Evolutionary conservation across 441 rosid genomes (phyloP).

Genomic region (Kokia cookei): DNA sequence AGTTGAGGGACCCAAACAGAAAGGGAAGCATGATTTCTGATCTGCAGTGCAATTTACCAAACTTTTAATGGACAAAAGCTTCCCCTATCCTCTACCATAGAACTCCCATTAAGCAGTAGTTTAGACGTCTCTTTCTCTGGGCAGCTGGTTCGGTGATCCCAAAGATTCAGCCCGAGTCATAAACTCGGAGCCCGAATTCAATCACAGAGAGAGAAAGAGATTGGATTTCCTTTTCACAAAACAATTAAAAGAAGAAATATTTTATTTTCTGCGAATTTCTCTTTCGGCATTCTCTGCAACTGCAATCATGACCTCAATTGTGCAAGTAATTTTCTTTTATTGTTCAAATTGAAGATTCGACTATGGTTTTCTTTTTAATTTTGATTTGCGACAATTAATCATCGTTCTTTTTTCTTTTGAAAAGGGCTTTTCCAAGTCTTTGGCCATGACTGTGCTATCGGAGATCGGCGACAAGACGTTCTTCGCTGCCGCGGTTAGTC

Average conservation of each 20-base stretch:
- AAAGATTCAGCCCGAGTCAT: not conserved
- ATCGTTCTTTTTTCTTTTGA: not conserved
- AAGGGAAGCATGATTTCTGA: too few relatives aligned
- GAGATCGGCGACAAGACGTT: slow-evolving; percentile 98
- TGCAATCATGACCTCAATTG: slow-evolving; percentile 44
- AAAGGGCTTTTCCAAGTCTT: slow-evolving; percentile 86
- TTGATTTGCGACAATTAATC: not conserved
- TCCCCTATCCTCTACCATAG: too few relatives aligned
- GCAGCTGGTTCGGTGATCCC: not conserved
- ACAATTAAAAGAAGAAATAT: not conserved
- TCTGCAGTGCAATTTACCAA: too few relatives aligned
- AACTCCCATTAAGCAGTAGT: too few relatives aligned
- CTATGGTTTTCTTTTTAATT: not conserved
- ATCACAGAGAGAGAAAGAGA: not conserved
- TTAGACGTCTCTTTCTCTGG: not conserved
- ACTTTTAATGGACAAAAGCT: too few relatives aligned
- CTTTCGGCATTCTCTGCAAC: not conserved
- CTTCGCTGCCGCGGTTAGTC: slow-evolving; percentile 81
- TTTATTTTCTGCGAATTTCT: slow-evolving; percentile 2
- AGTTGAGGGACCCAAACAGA: too few relatives aligned
- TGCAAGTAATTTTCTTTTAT: slow-evolving; percentile 39
- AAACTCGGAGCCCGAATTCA: not conserved
- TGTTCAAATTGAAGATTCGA: not conserved
- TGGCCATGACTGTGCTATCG: slow-evolving; percentile 86
- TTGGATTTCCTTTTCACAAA: not conserved